Evolutionary conservation across 1,284 basidiomycete species (phyloP).

Genomic region (Leucoagaricus sp.): DNA sequence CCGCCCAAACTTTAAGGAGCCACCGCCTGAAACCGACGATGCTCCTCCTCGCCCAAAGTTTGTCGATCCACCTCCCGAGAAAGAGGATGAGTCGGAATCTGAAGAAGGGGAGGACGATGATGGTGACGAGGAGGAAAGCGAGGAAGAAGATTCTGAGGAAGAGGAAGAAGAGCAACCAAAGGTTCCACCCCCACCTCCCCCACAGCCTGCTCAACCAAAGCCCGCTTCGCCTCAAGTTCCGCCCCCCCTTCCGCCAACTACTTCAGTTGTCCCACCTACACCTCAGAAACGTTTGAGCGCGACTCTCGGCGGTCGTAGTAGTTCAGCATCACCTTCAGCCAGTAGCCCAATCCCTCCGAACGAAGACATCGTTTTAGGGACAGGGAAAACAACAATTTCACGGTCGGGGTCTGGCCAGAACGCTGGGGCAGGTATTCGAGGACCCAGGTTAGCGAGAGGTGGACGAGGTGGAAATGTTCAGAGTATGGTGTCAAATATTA

Average conservation of each 20-base stretch:
- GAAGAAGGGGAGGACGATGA: constrained; percentile 15
- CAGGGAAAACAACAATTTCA: constrained; percentile 32
- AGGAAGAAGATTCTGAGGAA: constrained; percentile 10
- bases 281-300: constrained; percentile 41
- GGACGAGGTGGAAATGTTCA: constrained; percentile 55
- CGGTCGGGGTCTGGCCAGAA: constrained; percentile 37
- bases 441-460: constrained; percentile 48
- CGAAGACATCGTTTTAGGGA: constrained; percentile 31
- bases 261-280: constrained; percentile 47
- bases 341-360: constrained; percentile 43
- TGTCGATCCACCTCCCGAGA: constrained; percentile 38
- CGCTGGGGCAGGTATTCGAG: constrained; percentile 43
- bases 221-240: constrained; percentile 29
- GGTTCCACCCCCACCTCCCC: constrained; percentile 31
- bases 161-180: constrained; percentile 25
- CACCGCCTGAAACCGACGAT: constrained; percentile 45
- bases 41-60: constrained; percentile 53
- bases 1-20: constrained; percentile 55
- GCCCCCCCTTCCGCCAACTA: constrained; percentile 33
- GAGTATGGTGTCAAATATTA: constrained; percentile 56
- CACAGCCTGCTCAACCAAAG: constrained; percentile 13
- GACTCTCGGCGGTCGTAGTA: constrained; percentile 27
- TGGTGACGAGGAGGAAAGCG: constrained; percentile 20
- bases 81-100: constrained; percentile 22
- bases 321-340: constrained; percentile 32